Conservation (phyloP, 2,329 filamentous ascomycete genomes). For the Ustulina deusta region DNA sequence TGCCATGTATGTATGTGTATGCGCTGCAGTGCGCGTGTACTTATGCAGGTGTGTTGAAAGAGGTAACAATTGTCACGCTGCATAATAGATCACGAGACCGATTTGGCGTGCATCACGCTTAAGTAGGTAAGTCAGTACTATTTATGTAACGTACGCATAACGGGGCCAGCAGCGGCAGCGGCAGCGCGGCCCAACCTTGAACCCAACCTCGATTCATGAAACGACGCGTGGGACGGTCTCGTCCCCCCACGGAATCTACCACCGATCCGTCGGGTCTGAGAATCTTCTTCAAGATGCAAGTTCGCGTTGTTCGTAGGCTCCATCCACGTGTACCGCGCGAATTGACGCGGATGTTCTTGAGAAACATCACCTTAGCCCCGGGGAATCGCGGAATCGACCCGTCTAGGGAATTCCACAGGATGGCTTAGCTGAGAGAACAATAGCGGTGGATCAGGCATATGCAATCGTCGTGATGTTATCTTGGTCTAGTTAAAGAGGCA, state of each 20-base stretch:
- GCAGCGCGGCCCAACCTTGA: conserved; percentile 39
- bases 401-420: conserved; percentile 26
- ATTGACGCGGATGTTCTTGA: conserved; percentile 24
- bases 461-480: background rate
- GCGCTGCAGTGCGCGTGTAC: conserved; percentile 7
- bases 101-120: conserved; percentile 31
- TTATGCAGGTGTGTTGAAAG: conserved; percentile 20
- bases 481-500: conserved; percentile 10
- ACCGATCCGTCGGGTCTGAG: conserved; percentile 22
- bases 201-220: conserved; percentile 25
- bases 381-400: conserved; percentile 28
- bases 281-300: conserved; percentile 21
- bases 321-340: conserved; percentile 32
- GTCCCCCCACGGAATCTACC: conserved; percentile 11
- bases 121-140: conserved; percentile 1
- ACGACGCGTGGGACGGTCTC: conserved; percentile 22
- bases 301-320: conserved; percentile 29
- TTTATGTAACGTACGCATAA: conserved; percentile 14
- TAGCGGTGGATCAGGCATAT: conserved; percentile 18
- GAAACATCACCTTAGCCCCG: conserved; percentile 17
- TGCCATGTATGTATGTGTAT: conserved; percentile 12
- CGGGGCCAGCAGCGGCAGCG: background rate
- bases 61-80: conserved; percentile 26
- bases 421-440: conserved; percentile 21
- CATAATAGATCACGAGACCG: conserved; percentile 38